Conservation (phyloP, 345 rosid genomes). For the Diplotaxis tenuifolia region DNA sequence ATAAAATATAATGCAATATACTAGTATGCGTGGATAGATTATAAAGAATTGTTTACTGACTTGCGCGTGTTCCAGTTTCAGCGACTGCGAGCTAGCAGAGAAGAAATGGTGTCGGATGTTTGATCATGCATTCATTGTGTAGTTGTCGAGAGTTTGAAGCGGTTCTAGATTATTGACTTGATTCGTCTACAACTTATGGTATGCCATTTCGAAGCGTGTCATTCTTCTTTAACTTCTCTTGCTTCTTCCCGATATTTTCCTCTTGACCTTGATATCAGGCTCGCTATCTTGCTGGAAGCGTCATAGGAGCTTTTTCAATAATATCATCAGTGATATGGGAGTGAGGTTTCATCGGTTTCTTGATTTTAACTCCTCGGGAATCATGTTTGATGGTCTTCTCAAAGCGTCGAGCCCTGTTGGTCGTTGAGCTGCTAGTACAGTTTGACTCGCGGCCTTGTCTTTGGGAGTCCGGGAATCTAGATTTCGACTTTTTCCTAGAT, state of each 20-base stretch:
- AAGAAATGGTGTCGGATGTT: not conserved
- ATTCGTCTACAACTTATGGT: not conserved
- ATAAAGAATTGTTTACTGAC: not conserved
- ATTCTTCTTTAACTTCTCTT: too few species aligned
- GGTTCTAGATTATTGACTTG: not conserved
- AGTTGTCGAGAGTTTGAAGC: not conserved
- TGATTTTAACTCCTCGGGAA: not conserved
- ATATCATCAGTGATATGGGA: too few species aligned
- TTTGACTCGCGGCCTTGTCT: too few species aligned
- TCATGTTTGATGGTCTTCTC: too few species aligned
- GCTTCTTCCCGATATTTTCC: not conserved
- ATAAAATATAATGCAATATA: not conserved
- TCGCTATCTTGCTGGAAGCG: too few species aligned
- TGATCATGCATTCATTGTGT: not conserved
- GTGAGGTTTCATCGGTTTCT: too few species aligned
- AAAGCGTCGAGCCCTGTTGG: too few species aligned
- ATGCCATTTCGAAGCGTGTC: not conserved
- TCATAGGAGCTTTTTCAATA: too few species aligned
- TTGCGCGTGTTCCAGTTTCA: not conserved
- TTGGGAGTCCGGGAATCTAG: too few species aligned
- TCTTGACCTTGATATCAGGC: not conserved
- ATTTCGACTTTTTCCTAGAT: too few species aligned
- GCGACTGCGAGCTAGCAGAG: not conserved
- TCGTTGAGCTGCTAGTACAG: too few species aligned
- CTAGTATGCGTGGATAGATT: too few species aligned